phyloP scores from a whole-genome alignment of 768 basidiomycete species.

The Pisolithus microcarpus region DNA sequence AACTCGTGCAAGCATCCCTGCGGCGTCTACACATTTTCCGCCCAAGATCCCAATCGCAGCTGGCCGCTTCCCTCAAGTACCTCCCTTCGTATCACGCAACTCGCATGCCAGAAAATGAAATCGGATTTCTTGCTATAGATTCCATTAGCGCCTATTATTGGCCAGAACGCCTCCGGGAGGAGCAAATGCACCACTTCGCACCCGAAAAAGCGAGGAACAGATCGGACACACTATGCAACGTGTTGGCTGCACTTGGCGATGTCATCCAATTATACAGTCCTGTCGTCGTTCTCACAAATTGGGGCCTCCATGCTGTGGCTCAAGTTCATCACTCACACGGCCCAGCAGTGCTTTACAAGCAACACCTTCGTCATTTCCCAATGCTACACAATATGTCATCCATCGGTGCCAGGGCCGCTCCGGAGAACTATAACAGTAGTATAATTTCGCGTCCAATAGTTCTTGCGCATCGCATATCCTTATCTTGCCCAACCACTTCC shows the following conservation, averaged over 20 bases:
- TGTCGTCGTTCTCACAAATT: slow-evolving; percentile 53
- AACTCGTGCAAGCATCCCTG: slow-evolving; percentile 36
- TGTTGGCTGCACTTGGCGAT: slow-evolving; percentile 40
- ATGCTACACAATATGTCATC: slow-evolving; percentile 10
- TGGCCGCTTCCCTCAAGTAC: slow-evolving; percentile 58
- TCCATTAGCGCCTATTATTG: slow-evolving; percentile 75
- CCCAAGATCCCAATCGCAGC: slow-evolving; percentile 58
- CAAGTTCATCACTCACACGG: slow-evolving; percentile 11
- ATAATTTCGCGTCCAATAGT: slow-evolving; percentile 20
- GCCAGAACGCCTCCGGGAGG: slow-evolving; percentile 60
- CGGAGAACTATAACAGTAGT: slow-evolving; percentile 6
- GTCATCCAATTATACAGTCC: slow-evolving; percentile 45
- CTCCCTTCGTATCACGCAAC: slow-evolving; percentile 48
- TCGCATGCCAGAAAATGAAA: slow-evolving; percentile 43
- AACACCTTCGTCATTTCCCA: slow-evolving; percentile 46
- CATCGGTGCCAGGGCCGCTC: slow-evolving; percentile 10
- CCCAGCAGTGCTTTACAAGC: slow-evolving; percentile 34
- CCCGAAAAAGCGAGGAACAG: slow-evolving; percentile 2
- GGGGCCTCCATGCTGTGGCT: slow-evolving; percentile 38
- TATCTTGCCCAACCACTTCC: slow-evolving; percentile 21
- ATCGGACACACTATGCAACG: slow-evolving; percentile 34
- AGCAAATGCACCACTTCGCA: slow-evolving; percentile 37
- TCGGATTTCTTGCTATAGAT: slow-evolving; percentile 67
- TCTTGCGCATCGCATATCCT: slow-evolving; percentile 35
- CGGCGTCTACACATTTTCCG: slow-evolving; percentile 58